Percentiles rank a stretch among this genome's conserved stretches.
Evolutionary conservation across 2,329 filamentous ascomycete species (phyloP).

Genomic region (Claviceps maximensis): DNA sequence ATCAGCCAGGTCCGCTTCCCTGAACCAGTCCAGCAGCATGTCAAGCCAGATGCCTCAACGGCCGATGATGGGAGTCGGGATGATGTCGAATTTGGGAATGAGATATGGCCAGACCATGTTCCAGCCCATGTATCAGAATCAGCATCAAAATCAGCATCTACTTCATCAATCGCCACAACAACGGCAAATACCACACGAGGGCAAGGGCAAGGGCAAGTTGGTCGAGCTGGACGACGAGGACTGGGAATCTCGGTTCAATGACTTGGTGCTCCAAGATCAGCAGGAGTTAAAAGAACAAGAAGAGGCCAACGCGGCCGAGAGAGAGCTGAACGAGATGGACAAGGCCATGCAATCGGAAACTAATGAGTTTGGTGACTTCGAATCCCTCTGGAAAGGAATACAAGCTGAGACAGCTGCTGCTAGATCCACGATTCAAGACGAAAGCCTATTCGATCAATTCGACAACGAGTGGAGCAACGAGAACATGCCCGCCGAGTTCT

Average conservation of each 20-base stretch:
- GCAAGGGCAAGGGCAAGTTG: slow-evolving; percentile 79
- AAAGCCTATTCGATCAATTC: slow-evolving; percentile 30
- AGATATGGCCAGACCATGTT: slow-evolving; percentile 40
- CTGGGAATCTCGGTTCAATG: slow-evolving; percentile 93
- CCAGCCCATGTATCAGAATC: slow-evolving; percentile 33
- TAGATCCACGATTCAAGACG: slow-evolving; percentile 58
- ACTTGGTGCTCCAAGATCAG: slow-evolving; percentile 60
- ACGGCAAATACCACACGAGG: slow-evolving; percentile 35
- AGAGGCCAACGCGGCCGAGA: slow-evolving; percentile 60
- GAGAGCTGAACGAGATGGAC: slow-evolving; percentile 81
- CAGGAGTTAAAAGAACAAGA: slow-evolving; percentile 38
- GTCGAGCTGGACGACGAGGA: slow-evolving; percentile 87
- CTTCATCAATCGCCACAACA: slow-evolving; percentile 23
- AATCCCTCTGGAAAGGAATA: slow-evolving; percentile 76
- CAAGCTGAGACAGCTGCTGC: slow-evolving; percentile 60
- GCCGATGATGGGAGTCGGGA: slow-evolving; percentile 45
- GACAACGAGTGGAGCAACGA: slow-evolving; percentile 63
- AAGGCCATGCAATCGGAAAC: slow-evolving; percentile 52
- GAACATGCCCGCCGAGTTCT: slow-evolving; percentile 43
- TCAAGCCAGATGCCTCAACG: slow-evolving; percentile 35
- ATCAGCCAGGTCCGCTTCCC: slow-evolving; percentile 39
- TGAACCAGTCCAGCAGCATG: slow-evolving; percentile 37
- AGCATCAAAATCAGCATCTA: slow-evolving; percentile 31
- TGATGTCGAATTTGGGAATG: slow-evolving; percentile 36
- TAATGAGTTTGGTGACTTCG: slow-evolving; percentile 73